Base-by-base conservation (phyloP, 1,284 basidiomycete species). In the Neonothopanus nambi region DNA sequence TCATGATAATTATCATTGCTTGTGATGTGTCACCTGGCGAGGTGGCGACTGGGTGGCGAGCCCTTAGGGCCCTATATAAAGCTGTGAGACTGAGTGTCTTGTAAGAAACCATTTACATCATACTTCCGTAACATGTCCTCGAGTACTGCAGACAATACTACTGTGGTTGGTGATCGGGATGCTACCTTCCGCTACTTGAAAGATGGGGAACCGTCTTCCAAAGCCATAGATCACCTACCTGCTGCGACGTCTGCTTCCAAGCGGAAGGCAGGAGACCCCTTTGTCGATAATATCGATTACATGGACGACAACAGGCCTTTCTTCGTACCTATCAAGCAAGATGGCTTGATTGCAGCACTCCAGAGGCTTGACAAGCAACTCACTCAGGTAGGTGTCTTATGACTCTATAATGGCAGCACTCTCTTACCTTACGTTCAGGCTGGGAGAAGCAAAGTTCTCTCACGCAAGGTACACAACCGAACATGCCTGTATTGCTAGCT, bases 351-450 rank as follows among this genome's bases (percentile, higher is more conserved):
- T 45, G 76, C 67, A 37, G 88, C 89, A 5, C 63, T 90, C 39
- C 74, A 86, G 63, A 82, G 82, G 62, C 79, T 90, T 36, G 83
- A 90, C 58, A 54, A 54, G 36, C 81, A 87, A 61, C 72, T 90
- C 30, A 67, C 67, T 54, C 64, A 73, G 59, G 87, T 82, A 61
- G 37, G 73, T 60, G 13, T 48, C 17, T 12, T 48, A 24, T 42
- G 30, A 23, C 47, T 55, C 52, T 26, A 41, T 3, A 33, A 36
- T 28, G 23, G 11, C 7, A 46, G 23, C 20, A 17, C 52, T 42
- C 50, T 50, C 51, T 36, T 15, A 59, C 40, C 48, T 46, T 54
- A 13, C 24, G 9, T 35, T 11, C 55, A 89, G 86, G 71, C 79
- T 18, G 80, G 80, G 21, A 70, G 82, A 33, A 73, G 57, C 37